These are phyloP conservation scores for Botrytis deweyae DNA, from an alignment of 2,329 filamentous ascomycete species.

Conservation along the genomic window DNA sequence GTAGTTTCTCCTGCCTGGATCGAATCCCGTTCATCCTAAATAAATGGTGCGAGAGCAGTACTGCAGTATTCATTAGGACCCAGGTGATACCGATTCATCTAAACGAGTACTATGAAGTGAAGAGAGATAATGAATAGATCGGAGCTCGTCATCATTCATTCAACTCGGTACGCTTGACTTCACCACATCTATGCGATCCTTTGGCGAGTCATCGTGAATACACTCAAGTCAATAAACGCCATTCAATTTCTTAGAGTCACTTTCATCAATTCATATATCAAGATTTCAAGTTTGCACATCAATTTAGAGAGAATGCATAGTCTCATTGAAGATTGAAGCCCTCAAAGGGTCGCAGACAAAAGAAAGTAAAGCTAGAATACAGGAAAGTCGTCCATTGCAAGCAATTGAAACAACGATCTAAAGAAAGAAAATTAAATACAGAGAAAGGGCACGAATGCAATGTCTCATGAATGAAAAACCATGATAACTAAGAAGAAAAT, in stretches of 20 bases:
- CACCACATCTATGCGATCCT: background rate
- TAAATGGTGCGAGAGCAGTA: background rate
- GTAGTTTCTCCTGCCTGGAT: background rate
- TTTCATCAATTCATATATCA: background rate
- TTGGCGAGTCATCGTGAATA: background rate
- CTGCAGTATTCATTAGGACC: background rate
- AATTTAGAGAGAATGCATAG: background rate
- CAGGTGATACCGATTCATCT: background rate
- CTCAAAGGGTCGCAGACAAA: background rate
- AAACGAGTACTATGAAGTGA: background rate
- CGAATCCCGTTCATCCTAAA: background rate
- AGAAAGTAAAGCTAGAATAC: background rate
- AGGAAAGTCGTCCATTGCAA: background rate
- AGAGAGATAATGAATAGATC: background rate
- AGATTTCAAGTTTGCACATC: background rate
- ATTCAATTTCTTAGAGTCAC: background rate
- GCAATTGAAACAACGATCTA: background rate
- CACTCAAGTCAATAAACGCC: background rate
- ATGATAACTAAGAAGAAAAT: background rate
- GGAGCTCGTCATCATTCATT: background rate
- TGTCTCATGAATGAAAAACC: background rate
- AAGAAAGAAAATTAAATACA: background rate
- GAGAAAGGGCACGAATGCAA: background rate
- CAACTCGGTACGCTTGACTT: background rate
- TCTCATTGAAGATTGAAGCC: constrained; percentile 3